These are phyloP conservation scores for Omphalea diandra DNA, from an alignment of 441 rosid genomes.

Conservation along the genomic window DNA sequence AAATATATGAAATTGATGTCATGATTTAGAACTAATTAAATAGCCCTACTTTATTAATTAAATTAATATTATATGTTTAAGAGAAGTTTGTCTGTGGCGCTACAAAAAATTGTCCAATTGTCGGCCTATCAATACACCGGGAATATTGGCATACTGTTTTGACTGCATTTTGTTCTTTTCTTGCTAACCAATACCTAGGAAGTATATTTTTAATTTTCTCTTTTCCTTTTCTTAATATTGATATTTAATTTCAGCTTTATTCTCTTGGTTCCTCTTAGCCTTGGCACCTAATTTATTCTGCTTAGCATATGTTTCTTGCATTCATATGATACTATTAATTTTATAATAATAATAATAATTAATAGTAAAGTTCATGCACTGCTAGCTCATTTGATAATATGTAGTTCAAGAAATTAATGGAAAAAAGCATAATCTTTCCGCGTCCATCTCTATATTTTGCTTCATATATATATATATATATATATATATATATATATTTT, in stretches of 20 bases:
- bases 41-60: neutral
- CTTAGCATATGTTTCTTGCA: neutral
- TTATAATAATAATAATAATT: too few species aligned
- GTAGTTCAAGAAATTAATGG: neutral
- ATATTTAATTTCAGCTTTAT: neutral
- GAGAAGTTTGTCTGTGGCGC: neutral
- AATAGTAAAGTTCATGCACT: neutral
- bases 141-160: conserved; percentile 26
- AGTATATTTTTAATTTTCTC: neutral
- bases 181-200: too few species aligned
- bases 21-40: conserved; percentile 26
- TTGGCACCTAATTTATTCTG: neutral
- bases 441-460: too few species aligned
- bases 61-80: neutral
- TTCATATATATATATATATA: too few species aligned
- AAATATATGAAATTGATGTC: conserved; percentile 9
- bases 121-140: conserved; percentile 31
- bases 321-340: neutral
- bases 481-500: too few species aligned
- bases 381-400: neutral
- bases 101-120: conserved; percentile 21
- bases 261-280: conserved; percentile 15
- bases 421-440: conserved; percentile 12
- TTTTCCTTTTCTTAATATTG: neutral
- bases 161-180: neutral